Percentiles rank a stretch among this genome's conserved stretches.
Evolutionary conservation across 495 filamentous ascomycete genomes (phyloP).

Genomic region (Apodospora peruviana): DNA sequence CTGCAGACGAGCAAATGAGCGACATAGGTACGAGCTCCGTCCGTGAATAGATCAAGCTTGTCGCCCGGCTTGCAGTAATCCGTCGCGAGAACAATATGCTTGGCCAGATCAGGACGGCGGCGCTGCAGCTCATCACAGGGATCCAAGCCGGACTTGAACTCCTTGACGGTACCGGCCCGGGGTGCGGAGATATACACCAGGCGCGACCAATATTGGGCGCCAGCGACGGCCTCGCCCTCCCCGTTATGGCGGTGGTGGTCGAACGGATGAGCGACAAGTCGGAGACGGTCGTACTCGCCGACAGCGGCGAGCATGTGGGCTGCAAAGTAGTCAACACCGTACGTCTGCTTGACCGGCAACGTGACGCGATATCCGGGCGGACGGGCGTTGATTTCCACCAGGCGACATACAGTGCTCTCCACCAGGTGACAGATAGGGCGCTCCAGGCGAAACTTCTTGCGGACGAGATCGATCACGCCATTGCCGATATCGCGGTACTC

Average conservation of each 20-base stretch:
- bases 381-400: constrained; percentile 38
- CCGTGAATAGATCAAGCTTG: constrained; percentile 11
- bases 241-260: neutral
- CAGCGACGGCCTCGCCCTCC: neutral
- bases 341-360: constrained; percentile 21
- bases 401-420: constrained; percentile 14
- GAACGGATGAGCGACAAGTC: constrained; percentile 22
- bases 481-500: constrained; percentile 18
- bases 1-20: constrained; percentile 21
- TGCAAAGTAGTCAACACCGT: constrained; percentile 38
- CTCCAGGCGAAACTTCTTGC: neutral
- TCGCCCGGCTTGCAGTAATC: constrained; percentile 20
- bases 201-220: constrained; percentile 23
- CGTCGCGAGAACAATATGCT: constrained; percentile 14
- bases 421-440: constrained; percentile 4
- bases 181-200: constrained; percentile 26
- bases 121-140: constrained; percentile 23
- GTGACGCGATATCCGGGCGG: constrained; percentile 28
- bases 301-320: constrained; percentile 28
- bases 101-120: constrained; percentile 16
- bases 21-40: constrained; percentile 22
- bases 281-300: constrained; percentile 20
- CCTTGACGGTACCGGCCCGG: constrained; percentile 11
- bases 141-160: constrained; percentile 1
- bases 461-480: constrained; percentile 11